These are phyloP conservation scores for Phytophthora boehmeriae DNA, from an alignment of 352 stramenopile genomes.

Conservation along the genomic window DNA sequence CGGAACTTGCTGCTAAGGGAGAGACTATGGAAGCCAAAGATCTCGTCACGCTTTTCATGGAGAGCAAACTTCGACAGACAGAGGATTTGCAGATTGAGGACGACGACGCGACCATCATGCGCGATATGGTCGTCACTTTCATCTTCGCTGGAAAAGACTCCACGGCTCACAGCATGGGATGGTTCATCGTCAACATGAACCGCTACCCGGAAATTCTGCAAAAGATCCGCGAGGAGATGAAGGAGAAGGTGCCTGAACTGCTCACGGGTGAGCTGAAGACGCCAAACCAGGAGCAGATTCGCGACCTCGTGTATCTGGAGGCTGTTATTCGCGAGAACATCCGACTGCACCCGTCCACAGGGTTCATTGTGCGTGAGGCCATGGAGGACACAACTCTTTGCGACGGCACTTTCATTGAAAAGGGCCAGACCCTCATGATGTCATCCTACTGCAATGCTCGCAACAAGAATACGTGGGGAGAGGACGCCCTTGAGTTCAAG, in stretches of 20 bases:
- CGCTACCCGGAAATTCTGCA: constrained; percentile 49
- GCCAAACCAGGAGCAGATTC: constrained; percentile 46
- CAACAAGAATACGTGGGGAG: constrained; percentile 48
- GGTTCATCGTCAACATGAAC: constrained; percentile 77
- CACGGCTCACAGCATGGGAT: constrained; percentile 66
- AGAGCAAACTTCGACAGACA: constrained; percentile 37
- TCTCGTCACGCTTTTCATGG: constrained; percentile 45
- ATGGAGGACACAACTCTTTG: constrained; percentile 38
- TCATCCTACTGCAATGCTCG: constrained; percentile 38
- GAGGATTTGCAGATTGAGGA: constrained; percentile 32
- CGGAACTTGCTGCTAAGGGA: constrained; percentile 52
- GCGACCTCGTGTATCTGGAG: constrained; percentile 63
- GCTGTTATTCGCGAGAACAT: constrained; percentile 70
- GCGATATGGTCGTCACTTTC: constrained; percentile 79
- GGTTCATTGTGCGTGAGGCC: constrained; percentile 54
- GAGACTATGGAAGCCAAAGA: constrained; percentile 51
- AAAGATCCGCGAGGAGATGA: constrained; percentile 66
- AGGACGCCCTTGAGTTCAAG: constrained; percentile 57
- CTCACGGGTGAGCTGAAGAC: constrained; percentile 29
- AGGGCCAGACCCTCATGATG: constrained; percentile 33
- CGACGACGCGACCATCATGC: constrained; percentile 50
- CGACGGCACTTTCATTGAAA: constrained; percentile 35
- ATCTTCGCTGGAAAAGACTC: constrained; percentile 80
- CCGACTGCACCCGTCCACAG: constrained; percentile 65
- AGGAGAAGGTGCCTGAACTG: constrained; percentile 42